Evolutionary conservation across 805 yeast genomes (phyloP), one percentile per base, ranked within the genome.

Genomic region (Millerozyma acaciae): DNA sequence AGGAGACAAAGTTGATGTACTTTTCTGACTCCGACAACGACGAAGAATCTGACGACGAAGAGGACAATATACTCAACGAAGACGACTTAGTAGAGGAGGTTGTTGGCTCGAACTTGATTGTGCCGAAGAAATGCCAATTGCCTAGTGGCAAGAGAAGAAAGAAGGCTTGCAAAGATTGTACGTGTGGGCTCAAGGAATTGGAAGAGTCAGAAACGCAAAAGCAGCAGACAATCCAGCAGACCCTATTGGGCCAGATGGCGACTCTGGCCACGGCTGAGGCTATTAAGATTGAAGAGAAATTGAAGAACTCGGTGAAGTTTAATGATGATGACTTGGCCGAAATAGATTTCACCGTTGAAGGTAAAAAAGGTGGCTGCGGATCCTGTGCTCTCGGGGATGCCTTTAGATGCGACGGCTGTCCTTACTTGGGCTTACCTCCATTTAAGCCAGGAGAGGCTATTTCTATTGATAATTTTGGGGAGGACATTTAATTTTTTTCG

Each of bases 331-430:
- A 90, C 32, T 67, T 88, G 49, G 75, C 94, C 3, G 98, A 90
- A 55, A 78, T 90, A 35, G 97, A 90, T 55, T 90, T 90, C 64
- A 90, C 98, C 1, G 78, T 89, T n/a, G 87, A 89, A 44, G 97
- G 97, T 25, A 90, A 90, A 53, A 83, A 95, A 8, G 97, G 97
- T 21, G 96, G 97, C 3, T 93, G 99, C 65, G 96, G 96, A 16
- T 85, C 95, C 8, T 93, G 99, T 64, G 80, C 97, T 0, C 71
- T 93, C 31, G 99, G 99, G 27, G 99, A 93, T 59, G 98, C 98
- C 0, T 93, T 93, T 65, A 72, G 99, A 53, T 93, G 99, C 59
- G 95, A 89, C 47, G 97, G 97, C 2, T 93, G 99, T 63, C 99
- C 99, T 24, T 93, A 81, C 61, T 66, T 93, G 45, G 99, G 99